These are phyloP conservation scores for Curvularia lunata DNA, from an alignment of 2,329 filamentous ascomycete genomes.

Conservation along the genomic window DNA sequence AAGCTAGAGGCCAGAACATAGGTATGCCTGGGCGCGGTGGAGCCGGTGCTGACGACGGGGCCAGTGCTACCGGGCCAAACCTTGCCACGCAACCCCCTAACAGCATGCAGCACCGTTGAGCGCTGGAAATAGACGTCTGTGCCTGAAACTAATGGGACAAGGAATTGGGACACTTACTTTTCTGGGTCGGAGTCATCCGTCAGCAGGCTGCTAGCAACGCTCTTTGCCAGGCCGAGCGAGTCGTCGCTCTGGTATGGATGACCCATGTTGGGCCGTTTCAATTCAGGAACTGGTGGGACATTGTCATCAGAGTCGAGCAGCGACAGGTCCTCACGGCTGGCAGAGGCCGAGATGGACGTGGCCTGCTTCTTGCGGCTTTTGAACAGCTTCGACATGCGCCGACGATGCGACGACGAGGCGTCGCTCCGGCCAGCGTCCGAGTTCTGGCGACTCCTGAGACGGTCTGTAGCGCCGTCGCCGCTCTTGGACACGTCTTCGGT, in stretches of 20 bases:
- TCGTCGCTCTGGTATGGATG: slow-evolving; percentile 46
- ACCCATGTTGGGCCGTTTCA: slow-evolving; percentile 23
- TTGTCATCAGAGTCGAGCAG: slow-evolving; percentile 26
- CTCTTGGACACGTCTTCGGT: slow-evolving; percentile 41
- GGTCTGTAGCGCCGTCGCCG: slow-evolving; percentile 51
- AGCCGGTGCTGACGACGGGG: slow-evolving; percentile 28
- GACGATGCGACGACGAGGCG: slow-evolving; percentile 48
- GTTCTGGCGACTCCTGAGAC: slow-evolving; percentile 46
- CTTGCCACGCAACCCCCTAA: slow-evolving; percentile 5
- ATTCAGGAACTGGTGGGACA: slow-evolving; percentile 33
- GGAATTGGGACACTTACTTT: slow-evolving; percentile 51
- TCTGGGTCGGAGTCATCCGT: slow-evolving; percentile 60
- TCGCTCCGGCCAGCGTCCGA: slow-evolving; percentile 52
- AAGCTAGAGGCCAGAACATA: slow-evolving; percentile 28
- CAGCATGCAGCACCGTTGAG: neutral
- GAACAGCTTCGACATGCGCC: slow-evolving; percentile 61
- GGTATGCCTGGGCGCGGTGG: slow-evolving; percentile 20
- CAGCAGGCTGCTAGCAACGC: slow-evolving; percentile 56
- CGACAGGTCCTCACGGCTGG: slow-evolving; percentile 41
- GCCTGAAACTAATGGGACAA: slow-evolving; percentile 20
- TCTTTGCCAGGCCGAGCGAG: slow-evolving; percentile 52
- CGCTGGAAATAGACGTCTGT: neutral
- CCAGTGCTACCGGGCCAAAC: slow-evolving; percentile 19
- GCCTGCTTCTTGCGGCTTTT: slow-evolving; percentile 52
- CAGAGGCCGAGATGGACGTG: neutral